A percentile compares a stretch with the other conserved stretches of the same genome.
Conservation (phyloP, 2,329 filamentous ascomycete species). For the Colletotrichum orchidophilum region DNA sequence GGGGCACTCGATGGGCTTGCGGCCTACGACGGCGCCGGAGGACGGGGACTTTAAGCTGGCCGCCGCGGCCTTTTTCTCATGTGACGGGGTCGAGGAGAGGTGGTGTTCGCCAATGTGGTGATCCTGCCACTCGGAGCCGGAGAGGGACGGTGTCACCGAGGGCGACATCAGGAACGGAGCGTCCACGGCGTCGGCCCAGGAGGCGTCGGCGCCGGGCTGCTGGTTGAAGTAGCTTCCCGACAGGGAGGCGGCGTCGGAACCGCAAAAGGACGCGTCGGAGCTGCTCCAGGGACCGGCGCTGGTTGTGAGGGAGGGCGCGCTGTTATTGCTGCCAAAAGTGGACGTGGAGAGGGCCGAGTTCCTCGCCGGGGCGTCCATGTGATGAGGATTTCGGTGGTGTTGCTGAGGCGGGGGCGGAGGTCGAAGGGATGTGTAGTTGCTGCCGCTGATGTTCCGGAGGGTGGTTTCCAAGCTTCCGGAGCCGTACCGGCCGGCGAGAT, state of each 20-base stretch:
- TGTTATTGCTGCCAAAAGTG: conserved; percentile 50
- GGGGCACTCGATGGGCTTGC: conserved; percentile 48
- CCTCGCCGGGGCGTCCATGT: neutral
- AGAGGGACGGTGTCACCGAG: conserved; percentile 35
- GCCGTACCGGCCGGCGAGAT: conserved; percentile 25
- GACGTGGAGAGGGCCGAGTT: conserved; percentile 52
- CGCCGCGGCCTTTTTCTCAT: conserved; percentile 46
- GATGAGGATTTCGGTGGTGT: neutral
- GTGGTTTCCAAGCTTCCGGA: conserved; percentile 9
- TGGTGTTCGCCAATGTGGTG: conserved; percentile 1
- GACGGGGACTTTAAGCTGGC: neutral
- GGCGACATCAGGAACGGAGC: conserved; percentile 54
- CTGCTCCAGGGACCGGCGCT: conserved; percentile 46
- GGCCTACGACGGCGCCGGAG: neutral
- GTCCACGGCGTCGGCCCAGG: conserved; percentile 46
- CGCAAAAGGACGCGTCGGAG: conserved; percentile 50
- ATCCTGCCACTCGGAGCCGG: conserved; percentile 25
- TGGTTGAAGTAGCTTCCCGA: conserved; percentile 42
- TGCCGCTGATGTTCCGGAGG: conserved; percentile 8
- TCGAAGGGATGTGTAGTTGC: neutral
- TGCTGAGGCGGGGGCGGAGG: conserved; percentile 1
- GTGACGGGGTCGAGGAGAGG: conserved; percentile 38
- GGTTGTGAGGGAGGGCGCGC: conserved; percentile 47
- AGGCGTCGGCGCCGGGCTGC: conserved; percentile 36
- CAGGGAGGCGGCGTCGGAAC: conserved; percentile 51